A percentile compares a stretch with the other conserved stretches of the same genome.
These are phyloP conservation scores for Myxozyma neglecta DNA, from an alignment of 805 yeast genomes.

Conservation along the genomic window DNA sequence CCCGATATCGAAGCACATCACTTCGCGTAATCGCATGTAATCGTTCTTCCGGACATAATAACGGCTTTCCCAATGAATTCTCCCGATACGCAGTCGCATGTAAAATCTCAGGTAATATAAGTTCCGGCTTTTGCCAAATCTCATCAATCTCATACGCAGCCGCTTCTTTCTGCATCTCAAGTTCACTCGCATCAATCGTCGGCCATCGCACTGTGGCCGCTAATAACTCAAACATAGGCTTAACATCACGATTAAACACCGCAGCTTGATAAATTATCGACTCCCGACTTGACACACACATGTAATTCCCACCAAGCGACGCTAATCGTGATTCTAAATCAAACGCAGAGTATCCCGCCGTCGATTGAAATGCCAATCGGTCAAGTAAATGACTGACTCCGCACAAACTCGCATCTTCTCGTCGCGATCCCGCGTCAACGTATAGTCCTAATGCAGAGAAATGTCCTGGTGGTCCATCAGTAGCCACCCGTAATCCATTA, in stretches of 20 bases:
- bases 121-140: constrained; percentile 77
- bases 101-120: constrained; percentile 83
- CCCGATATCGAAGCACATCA: constrained; percentile 60
- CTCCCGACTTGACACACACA: constrained; percentile 90
- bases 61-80: constrained; percentile 80
- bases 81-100: constrained; percentile 76
- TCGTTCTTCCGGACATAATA: constrained; percentile 74
- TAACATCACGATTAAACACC: constrained; percentile 83
- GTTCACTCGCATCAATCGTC: constrained; percentile 62
- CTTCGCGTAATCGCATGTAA: constrained; percentile 55
- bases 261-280: constrained; percentile 91
- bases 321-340: constrained; percentile 76
- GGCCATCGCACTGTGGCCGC: constrained; percentile 80
- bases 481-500: constrained; percentile 81
- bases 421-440: constrained; percentile 87
- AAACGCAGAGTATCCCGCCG: constrained; percentile 47
- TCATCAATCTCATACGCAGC: constrained; percentile 82
- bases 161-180: constrained; percentile 68
- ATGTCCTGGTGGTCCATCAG: constrained; percentile 85
- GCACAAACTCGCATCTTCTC: constrained; percentile 57
- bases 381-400: constrained; percentile 86
- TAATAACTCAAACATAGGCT: constrained; percentile 70
- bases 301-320: constrained; percentile 87
- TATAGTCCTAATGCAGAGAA: constrained; percentile 89
- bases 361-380: constrained; percentile 64